A percentile compares a stretch with the other conserved stretches of the same genome.
phyloP scores from a whole-genome alignment of 371 early-diverging fungal species.

The Syncephalastrum racemosum region DNA sequence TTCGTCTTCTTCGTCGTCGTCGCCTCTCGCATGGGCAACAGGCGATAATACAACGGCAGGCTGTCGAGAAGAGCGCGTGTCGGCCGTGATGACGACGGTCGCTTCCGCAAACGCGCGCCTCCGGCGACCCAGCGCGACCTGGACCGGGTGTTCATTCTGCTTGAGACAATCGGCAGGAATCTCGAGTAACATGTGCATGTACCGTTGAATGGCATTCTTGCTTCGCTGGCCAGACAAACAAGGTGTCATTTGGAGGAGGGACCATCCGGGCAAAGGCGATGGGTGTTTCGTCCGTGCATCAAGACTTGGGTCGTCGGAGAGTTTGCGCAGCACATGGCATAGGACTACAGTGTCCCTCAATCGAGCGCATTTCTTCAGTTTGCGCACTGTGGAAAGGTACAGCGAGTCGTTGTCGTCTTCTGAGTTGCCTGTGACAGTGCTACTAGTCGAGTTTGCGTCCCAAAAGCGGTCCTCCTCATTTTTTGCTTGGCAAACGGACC shows the following conservation, averaged over 20 bases:
- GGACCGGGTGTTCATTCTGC: slow-evolving; percentile 23
- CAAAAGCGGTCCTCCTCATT: neutral
- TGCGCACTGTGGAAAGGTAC: neutral
- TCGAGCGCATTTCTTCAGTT: neutral
- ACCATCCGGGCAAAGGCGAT: neutral
- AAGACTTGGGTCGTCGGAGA: neutral
- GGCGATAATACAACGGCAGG: no score
- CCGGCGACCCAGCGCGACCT: slow-evolving; percentile 12
- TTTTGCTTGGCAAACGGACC: neutral
- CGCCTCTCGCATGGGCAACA: neutral
- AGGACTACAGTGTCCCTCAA: no score
- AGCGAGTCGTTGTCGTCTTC: neutral
- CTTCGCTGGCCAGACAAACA: slow-evolving; percentile 9
- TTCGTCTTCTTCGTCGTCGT: neutral
- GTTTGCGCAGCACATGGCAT: neutral
- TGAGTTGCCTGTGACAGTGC: no score
- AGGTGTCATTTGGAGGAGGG: neutral
- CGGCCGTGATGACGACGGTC: slow-evolving; percentile 12
- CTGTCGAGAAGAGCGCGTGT: no score
- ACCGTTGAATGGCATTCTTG: slow-evolving; percentile 10
- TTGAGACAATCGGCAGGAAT: slow-evolving; percentile 18
- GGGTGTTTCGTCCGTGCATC: neutral
- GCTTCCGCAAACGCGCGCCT: slow-evolving; percentile 25
- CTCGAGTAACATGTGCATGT: slow-evolving; percentile 28
- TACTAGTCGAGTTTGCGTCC: neutral